Conservation (phyloP, 257 asterid species). For the Scutellaria barbata region DNA sequence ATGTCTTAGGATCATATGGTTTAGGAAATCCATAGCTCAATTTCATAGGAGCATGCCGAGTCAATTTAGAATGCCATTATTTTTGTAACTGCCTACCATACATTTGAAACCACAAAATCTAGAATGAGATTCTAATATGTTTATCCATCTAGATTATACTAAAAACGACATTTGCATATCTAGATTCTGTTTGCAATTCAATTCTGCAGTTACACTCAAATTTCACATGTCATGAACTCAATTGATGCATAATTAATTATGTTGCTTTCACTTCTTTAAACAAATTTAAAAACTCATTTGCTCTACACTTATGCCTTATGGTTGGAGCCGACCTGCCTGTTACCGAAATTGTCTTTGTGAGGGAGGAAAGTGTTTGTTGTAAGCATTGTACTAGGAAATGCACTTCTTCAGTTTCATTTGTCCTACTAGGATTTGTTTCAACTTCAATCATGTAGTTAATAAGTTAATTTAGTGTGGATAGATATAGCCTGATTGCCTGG, state of each 20-base stretch:
- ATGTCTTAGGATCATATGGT: not conserved
- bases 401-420: not conserved
- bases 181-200: constrained; percentile 1
- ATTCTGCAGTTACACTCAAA: not conserved
- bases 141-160: not conserved
- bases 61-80: not conserved
- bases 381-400: not conserved
- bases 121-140: not conserved
- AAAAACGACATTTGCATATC: not conserved
- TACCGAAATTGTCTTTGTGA: not conserved
- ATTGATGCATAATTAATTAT: not conserved
- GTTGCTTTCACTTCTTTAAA: not conserved
- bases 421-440: not conserved
- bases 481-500: not conserved
- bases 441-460: not conserved
- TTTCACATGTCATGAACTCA: not conserved
- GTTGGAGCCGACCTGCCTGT: not conserved
- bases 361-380: not conserved
- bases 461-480: not conserved
- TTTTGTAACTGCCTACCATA: not conserved
- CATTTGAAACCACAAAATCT: not conserved
- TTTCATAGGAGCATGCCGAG: not conserved
- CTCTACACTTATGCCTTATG: not conserved
- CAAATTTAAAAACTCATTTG: not conserved
- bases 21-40: not conserved